These are phyloP conservation scores for Colletotrichum tropicale DNA, from an alignment of 2,329 filamentous ascomycete species.

Conservation along the genomic window DNA sequence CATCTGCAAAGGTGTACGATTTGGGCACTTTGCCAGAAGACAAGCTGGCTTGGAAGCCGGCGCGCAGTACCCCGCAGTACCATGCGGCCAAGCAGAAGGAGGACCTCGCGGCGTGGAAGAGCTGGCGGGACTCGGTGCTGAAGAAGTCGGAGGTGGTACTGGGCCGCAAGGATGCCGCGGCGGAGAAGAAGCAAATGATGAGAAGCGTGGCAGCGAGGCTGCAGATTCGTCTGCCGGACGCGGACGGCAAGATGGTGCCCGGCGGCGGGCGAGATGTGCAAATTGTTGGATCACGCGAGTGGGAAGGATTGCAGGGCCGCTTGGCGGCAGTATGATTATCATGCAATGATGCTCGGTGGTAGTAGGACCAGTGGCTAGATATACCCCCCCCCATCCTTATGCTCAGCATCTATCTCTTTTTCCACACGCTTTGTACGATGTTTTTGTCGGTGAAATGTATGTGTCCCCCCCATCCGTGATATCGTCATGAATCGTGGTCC, in stretches of 20 bases:
- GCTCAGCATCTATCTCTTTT: background rate
- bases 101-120: slow-evolving; percentile 66
- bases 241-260: slow-evolving; percentile 47
- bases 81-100: slow-evolving; percentile 69
- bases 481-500: background rate
- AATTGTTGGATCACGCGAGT: slow-evolving; percentile 59
- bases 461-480: background rate
- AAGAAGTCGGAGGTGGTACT: slow-evolving; percentile 53
- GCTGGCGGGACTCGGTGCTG: slow-evolving; percentile 60
- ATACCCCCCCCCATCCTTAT: slow-evolving; percentile 11
- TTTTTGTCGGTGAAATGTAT: background rate
- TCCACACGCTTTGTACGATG: background rate
- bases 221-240: slow-evolving; percentile 53
- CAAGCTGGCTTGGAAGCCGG: slow-evolving; percentile 69
- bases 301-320: slow-evolving; percentile 58
- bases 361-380: slow-evolving; percentile 16
- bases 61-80: slow-evolving; percentile 67
- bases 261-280: slow-evolving; percentile 46
- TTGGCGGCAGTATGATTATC: slow-evolving; percentile 29
- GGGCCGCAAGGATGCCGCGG: slow-evolving; percentile 17
- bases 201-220: slow-evolving; percentile 49
- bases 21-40: slow-evolving; percentile 62
- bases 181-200: slow-evolving; percentile 32
- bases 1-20: slow-evolving; percentile 62
- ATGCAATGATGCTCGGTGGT: slow-evolving; percentile 2